Evolutionary conservation across 352 stramenopile genomes (phyloP), one percentile per base, ranked within the genome.

Genomic region (Globisporangium heterothallicum): DNA sequence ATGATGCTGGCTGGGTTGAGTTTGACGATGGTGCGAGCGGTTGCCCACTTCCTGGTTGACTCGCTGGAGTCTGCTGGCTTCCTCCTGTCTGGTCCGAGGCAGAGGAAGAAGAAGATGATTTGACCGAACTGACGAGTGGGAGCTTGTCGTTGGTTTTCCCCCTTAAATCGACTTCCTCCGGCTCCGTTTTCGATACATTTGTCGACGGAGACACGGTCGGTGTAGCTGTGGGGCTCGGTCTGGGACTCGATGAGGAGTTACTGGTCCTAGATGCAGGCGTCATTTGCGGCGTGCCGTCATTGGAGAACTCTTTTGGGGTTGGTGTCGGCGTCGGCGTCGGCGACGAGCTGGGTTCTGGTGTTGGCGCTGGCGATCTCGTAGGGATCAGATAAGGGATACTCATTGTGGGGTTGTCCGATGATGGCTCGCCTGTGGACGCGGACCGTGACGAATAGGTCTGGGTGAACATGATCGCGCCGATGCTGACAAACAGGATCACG

Each of bases 401-500:
- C 27, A 45, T 42, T 12, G 52, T 24, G 9, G 53, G 45, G 22
- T 40, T 59, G 35, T 53, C 35, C 2, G 30, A 36, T 5, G 25
- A 30, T 10, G 53, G 53, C 0, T 40, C 36, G 7, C 43, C 29
- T 6, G 26, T 49, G 7, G 45, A 27, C 9, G 25, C 26, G 3
- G 29, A 24, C 6, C 24, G 14, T 5, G 53, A 42, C 22, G 26
- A 29, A 19, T 30, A 26, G 14, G 32, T 52, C 13, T 41, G 38
- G 16, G 53, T 48, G 44, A 59, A 42, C 18, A 27, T 36, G 34
- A 59, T 24, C 13, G 44, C 53, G 19, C 53, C 35, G 44, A 59
- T 32, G 27, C 44, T 53, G 24, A 53, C 53, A 24, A 59, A 59
- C 1, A 41, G 40, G 44, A 59, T 53, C 18, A 53, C 53, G 9